Conservation (phyloP, 2,329 filamentous ascomycete species). For the Pseudonectria buxi region DNA sequence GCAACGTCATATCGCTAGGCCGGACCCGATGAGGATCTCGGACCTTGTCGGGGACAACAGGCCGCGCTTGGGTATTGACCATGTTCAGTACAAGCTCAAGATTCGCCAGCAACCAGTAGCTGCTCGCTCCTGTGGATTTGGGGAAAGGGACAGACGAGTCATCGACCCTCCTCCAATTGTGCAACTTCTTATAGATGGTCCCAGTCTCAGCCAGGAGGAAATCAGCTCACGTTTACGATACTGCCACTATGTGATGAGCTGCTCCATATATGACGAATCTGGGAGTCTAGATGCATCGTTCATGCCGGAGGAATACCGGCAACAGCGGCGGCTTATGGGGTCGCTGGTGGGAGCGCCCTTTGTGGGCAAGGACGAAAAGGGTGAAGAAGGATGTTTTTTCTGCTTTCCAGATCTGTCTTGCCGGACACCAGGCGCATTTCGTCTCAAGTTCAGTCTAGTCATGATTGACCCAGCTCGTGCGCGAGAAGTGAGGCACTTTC, state of each 20-base stretch:
- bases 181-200: slow-evolving; percentile 60
- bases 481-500: slow-evolving; percentile 39
- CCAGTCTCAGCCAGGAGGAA: slow-evolving; percentile 48
- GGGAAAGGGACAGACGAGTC: slow-evolving; percentile 72
- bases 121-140: slow-evolving; percentile 75
- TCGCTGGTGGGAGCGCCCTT: slow-evolving; percentile 72
- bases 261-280: slow-evolving; percentile 65
- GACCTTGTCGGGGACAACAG: slow-evolving; percentile 11
- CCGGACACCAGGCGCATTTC: slow-evolving; percentile 68
- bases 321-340: slow-evolving; percentile 72
- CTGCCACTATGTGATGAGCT: slow-evolving; percentile 66
- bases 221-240: slow-evolving; percentile 45
- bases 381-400: slow-evolving; percentile 73
- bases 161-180: slow-evolving; percentile 82
- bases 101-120: slow-evolving; percentile 74
- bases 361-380: slow-evolving; percentile 66
- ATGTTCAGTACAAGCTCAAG: slow-evolving; percentile 24
- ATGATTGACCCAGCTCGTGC: slow-evolving; percentile 57
- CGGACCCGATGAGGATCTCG: slow-evolving; percentile 19
- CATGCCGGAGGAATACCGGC: slow-evolving; percentile 64
- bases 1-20: slow-evolving; percentile 10
- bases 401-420: slow-evolving; percentile 79
- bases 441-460: slow-evolving; percentile 67
- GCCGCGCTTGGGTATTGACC: slow-evolving; percentile 3
- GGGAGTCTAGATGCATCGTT: slow-evolving; percentile 62